A percentile compares a stretch with the other conserved stretches of the same genome.
These are phyloP conservation scores for Phanerochaete sordida DNA, from an alignment of 768 basidiomycete genomes.

Conservation along the genomic window DNA sequence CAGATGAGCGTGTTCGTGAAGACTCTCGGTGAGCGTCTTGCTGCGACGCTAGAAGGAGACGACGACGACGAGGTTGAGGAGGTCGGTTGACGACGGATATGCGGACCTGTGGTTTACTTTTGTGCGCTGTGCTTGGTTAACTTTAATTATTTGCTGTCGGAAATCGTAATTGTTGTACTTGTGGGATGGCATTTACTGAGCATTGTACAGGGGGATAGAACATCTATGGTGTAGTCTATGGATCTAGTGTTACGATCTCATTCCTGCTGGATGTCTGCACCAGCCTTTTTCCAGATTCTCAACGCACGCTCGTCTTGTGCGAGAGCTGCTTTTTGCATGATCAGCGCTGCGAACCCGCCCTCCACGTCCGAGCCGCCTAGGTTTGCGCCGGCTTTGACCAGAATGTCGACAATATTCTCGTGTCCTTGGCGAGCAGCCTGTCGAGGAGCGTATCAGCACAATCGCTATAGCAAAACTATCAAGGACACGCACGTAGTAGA, in stretches of 20 bases:
- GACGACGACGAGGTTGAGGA: constrained; percentile 30
- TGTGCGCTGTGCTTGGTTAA: too few relatives aligned
- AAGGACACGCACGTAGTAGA: constrained; percentile 67
- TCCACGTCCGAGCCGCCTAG: constrained; percentile 64
- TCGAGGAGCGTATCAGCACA: neutral
- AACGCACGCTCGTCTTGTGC: constrained; percentile 41
- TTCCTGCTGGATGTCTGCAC: constrained; percentile 21
- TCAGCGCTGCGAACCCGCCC: constrained; percentile 52
- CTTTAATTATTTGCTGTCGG: neutral
- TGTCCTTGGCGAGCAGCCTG: constrained; percentile 78
- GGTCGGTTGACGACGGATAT: too few relatives aligned
- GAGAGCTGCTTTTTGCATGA: constrained; percentile 33
- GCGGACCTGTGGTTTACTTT: neutral
- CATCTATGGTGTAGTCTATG: too few relatives aligned
- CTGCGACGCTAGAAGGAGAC: constrained; percentile 26
- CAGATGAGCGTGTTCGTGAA: constrained; percentile 68
- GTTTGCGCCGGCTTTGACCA: constrained; percentile 72
- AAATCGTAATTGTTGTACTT: too few relatives aligned
- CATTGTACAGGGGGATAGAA: too few relatives aligned
- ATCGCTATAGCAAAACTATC: neutral
- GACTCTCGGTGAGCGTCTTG: constrained; percentile 49
- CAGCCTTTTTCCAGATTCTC: constrained; percentile 56
- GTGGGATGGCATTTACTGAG: too few relatives aligned
- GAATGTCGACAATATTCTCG: constrained; percentile 52
- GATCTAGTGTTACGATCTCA: too few relatives aligned